These are phyloP conservation scores for Rhizoclosmatium sp. DNA, from an alignment of 192 early-diverging fungal genomes.

Conservation along the genomic window DNA sequence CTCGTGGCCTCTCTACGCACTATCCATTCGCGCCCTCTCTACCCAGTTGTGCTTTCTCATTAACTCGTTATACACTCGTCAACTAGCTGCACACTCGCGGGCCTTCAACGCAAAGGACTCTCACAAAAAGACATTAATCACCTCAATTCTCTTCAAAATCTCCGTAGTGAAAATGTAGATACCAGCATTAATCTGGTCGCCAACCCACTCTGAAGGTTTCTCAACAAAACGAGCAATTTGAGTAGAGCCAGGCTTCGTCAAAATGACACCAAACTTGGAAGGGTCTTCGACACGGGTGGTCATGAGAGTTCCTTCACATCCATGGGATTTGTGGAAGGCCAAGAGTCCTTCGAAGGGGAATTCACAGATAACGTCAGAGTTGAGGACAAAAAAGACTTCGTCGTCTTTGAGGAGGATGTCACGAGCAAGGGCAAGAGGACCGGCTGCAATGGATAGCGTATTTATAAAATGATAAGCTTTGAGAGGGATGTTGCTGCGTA, in stretches of 20 bases:
- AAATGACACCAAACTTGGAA: constrained; percentile 98
- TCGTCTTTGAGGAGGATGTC: constrained; percentile 89
- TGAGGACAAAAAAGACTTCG: constrained; percentile 97
- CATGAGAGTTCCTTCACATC: constrained; percentile 94
- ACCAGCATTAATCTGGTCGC: constrained; percentile 99
- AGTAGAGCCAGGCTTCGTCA: constrained; percentile 76
- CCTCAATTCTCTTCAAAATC: constrained; percentile 89
- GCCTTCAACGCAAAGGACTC: neutral
- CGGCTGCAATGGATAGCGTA: constrained; percentile 58
- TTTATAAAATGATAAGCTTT: neutral
- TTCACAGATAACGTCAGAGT: constrained; percentile 99
- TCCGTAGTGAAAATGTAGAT: constrained; percentile 97
- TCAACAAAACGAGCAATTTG: constrained; percentile 96
- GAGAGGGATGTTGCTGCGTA: constrained; percentile 14
- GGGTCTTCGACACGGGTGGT: constrained; percentile 98
- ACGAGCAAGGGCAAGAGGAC: constrained; percentile 93
- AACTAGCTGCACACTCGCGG: neutral
- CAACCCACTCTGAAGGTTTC: constrained; percentile 94
- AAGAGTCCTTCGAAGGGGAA: constrained; percentile 92
- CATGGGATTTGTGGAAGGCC: constrained; percentile 91
- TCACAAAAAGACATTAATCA: constrained; percentile 32
- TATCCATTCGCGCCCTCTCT: too few relatives aligned
- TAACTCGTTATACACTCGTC: too few relatives aligned
- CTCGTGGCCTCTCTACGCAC: too few relatives aligned
- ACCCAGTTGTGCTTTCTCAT: too few relatives aligned